Evolutionary conservation across 768 basidiomycete genomes (phyloP).

Genomic region (Suillus paluster): DNA sequence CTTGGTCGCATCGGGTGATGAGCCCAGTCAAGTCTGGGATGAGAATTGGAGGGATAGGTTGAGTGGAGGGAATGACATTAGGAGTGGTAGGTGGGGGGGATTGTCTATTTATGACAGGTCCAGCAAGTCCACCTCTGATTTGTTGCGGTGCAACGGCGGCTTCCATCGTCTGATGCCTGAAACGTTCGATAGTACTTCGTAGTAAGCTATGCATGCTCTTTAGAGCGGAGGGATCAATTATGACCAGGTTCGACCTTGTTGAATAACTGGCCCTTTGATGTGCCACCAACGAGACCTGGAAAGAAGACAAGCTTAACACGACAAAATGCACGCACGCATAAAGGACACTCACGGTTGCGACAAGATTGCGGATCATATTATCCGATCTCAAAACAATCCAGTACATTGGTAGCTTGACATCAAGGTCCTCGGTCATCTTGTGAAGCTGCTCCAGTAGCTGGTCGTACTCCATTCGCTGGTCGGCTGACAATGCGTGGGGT

Average conservation of each 20-base stretch:
- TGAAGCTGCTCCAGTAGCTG: conserved; percentile 51
- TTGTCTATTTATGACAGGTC: no score
- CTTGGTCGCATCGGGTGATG: no score
- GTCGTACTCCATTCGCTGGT: conserved; percentile 58
- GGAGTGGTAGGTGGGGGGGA: no score
- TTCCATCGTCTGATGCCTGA: conserved; percentile 35
- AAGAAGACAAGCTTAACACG: conserved; percentile 13
- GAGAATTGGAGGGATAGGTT: no score
- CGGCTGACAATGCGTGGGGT: conserved; percentile 48
- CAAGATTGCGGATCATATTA: conserved; percentile 49
- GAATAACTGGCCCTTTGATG: conserved; percentile 36
- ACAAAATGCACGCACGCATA: conserved; percentile 18
- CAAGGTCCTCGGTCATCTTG: conserved; percentile 51
- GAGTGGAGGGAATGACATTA: no score
- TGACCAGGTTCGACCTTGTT: conserved; percentile 29
- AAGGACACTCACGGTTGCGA: conserved; percentile 58
- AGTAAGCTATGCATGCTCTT: conserved; percentile 50
- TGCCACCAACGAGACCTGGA: conserved; percentile 47
- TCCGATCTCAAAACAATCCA: conserved; percentile 51
- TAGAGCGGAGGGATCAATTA: conserved; percentile 41
- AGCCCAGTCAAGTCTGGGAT: no score
- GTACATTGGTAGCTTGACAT: conserved; percentile 53
- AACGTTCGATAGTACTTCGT: conserved; percentile 44
- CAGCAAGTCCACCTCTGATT: no score
- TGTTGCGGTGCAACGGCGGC: conserved; percentile 8